Evolutionary conservation across 2,329 filamentous ascomycete genomes (phyloP), one percentile per base, ranked within the genome.

Genomic region (Paramyrothecium roridum): DNA sequence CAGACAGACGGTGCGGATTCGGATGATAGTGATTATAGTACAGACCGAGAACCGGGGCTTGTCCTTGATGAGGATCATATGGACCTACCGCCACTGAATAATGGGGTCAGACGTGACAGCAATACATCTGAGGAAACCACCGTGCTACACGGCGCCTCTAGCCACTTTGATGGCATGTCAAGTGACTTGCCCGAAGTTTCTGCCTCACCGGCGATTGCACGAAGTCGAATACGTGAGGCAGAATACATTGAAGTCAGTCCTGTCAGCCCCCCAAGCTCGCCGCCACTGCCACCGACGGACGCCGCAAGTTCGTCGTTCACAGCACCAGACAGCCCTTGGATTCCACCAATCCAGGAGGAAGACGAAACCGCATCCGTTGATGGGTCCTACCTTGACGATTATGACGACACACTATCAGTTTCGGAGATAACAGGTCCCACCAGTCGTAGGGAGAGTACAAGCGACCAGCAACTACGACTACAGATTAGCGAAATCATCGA

Each of bases 401-500:
- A 75, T 22, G 79, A 82, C 12, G 73, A 76, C 49, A 70, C 71
- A 0, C 64, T 69, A 48, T 69, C 70, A 4, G 59, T 68, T 7
- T 67, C 68, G 1, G 71, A 73, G 53, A 54, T 66, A 22, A 54
- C 62, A 2, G 55, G 61, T 22, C 54, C 63, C 3, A 61, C 63
- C 30, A 56, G 64, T 19, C 66, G 65, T 17, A 63, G 68, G 34
- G 66, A 70, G 4, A 73, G 73, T 54, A 73, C 71, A 52, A 74
- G 80, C 1, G 85, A 88, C 59, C 86, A 91, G 60, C 83, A 90
- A 54, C 79, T 96, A 16, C 89, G 91, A 61, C 84, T 87, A 59
- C 91, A 93, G 67, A 93, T 96, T 50, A 89, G 84, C 65, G 84
- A 89, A 52, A 89, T 96, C 55, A 80, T 96, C 43, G 85, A 85